Evolutionary conservation across 2,329 filamentous ascomycete genomes (phyloP).

Genomic region (Hypoxylon sp.): DNA sequence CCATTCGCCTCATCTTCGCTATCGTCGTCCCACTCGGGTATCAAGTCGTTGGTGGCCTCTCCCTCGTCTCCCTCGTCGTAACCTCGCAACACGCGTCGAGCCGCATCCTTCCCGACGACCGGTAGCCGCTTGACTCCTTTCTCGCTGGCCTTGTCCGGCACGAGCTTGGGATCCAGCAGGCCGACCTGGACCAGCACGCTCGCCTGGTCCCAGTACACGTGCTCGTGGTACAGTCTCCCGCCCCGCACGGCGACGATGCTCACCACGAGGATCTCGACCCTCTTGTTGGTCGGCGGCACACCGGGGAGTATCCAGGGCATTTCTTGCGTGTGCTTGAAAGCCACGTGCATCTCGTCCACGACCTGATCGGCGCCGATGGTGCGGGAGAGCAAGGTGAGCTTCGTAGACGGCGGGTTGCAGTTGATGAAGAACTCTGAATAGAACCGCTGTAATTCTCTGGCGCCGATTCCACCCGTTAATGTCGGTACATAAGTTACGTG

Average conservation of each 20-base stretch:
- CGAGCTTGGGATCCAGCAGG: constrained; percentile 54
- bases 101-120: constrained; percentile 51
- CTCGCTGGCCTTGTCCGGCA: constrained; percentile 48
- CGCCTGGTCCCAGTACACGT: constrained; percentile 73
- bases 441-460: constrained; percentile 65
- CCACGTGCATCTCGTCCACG: constrained; percentile 68
- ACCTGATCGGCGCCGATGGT: constrained; percentile 71
- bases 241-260: constrained; percentile 70
- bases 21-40: constrained; percentile 49
- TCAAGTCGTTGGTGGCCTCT: constrained; percentile 53
- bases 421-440: constrained; percentile 72
- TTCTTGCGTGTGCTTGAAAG: constrained; percentile 63
- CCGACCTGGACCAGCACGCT: constrained; percentile 69
- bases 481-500: constrained; percentile 76
- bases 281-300: constrained; percentile 61
- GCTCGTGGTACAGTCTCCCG: constrained; percentile 70
- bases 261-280: constrained; percentile 66
- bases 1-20: constrained; percentile 37
- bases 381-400: constrained; percentile 68
- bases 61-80: constrained; percentile 51
- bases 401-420: constrained; percentile 66
- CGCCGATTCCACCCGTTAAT: constrained; percentile 68
- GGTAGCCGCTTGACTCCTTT: constrained; percentile 50
- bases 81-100: constrained; percentile 48
- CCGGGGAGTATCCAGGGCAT: constrained; percentile 70